These are phyloP conservation scores for Ogataea angusta DNA, from an alignment of 805 yeast genomes.

Conservation along the genomic window DNA sequence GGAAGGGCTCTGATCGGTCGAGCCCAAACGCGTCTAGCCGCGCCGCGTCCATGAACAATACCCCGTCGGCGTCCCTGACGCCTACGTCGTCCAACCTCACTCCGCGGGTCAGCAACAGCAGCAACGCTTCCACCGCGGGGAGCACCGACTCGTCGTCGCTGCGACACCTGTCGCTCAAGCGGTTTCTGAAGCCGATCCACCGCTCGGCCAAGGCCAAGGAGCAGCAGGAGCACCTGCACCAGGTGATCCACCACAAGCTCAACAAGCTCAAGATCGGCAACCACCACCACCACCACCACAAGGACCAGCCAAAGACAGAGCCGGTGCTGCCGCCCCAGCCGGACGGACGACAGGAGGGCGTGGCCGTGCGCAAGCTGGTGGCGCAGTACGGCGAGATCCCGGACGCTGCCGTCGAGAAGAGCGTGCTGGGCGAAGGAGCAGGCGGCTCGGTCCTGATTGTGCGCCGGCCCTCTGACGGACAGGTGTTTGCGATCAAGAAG, in stretches of 20 bases:
- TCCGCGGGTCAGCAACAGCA: conserved; percentile 15
- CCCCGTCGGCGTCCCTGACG: conserved; percentile 11
- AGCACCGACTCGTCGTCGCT: conserved; percentile 16
- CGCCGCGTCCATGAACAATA: conserved; percentile 5
- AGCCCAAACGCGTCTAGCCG: neutral
- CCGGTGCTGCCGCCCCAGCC: neutral
- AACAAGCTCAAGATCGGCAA: conserved; percentile 18
- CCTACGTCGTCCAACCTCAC: conserved; percentile 18
- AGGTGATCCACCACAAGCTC: conserved; percentile 17
- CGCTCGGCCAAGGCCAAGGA: conserved; percentile 13
- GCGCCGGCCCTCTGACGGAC: conserved; percentile 53
- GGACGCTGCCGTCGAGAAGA: conserved; percentile 46
- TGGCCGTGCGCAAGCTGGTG: conserved; percentile 36
- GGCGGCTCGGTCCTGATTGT: conserved; percentile 90
- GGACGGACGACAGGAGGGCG: conserved; percentile 6
- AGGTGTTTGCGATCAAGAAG: conserved; percentile 79
- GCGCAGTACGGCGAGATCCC: conserved; percentile 66
- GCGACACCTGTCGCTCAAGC: conserved; percentile 34
- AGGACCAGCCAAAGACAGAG: neutral
- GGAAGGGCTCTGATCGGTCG: conserved; percentile 14
- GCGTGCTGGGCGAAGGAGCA: conserved; percentile 79
- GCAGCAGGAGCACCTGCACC: conserved; percentile 21
- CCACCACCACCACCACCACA: conserved; percentile 4
- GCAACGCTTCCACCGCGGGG: conserved; percentile 16
- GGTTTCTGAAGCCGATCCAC: conserved; percentile 40